Conservation (phyloP, 179 eudicot genomes). For the Silene noctiflora region DNA sequence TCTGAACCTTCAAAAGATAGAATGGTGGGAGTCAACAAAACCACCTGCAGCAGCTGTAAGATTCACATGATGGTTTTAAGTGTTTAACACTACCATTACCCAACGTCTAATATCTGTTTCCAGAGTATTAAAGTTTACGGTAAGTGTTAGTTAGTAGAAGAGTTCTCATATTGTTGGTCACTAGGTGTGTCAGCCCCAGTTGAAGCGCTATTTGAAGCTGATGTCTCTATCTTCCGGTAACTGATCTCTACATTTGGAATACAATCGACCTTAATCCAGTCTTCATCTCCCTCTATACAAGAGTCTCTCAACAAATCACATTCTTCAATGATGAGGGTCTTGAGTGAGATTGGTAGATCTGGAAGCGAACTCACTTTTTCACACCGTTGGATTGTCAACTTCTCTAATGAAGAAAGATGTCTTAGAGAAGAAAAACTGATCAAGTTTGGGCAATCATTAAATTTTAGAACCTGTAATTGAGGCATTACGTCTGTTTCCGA, state of each 20-base stretch:
- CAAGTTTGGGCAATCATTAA: slow-evolving; percentile 10
- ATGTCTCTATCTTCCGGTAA: not conserved
- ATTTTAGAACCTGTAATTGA: slow-evolving; percentile 4
- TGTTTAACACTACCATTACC: too few species aligned
- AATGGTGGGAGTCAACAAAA: too few species aligned
- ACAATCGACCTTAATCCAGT: slow-evolving; percentile 8
- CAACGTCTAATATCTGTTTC: too few species aligned
- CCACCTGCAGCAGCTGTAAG: too few species aligned
- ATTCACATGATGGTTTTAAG: too few species aligned
- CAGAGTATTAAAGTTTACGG: too few species aligned
- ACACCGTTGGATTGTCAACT: slow-evolving; percentile 13
- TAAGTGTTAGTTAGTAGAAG: not conserved
- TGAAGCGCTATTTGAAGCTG: not conserved
- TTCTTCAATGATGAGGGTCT: slow-evolving; percentile 9
- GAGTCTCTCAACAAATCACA: slow-evolving; percentile 12
- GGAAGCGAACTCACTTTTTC: slow-evolving; percentile 11
- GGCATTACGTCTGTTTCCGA: slow-evolving; percentile 4
- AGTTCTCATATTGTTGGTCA: not conserved
- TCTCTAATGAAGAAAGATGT: slow-evolving; percentile 2
- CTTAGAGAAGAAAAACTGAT: not conserved
- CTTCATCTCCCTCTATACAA: slow-evolving; percentile 19
- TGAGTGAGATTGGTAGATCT: slow-evolving; percentile 17
- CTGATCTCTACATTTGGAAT: slow-evolving; percentile 13
- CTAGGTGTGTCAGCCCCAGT: too few species aligned
- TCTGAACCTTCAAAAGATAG: too few species aligned